Percentiles rank a stretch among this genome's conserved stretches.
Evolutionary conservation across 495 filamentous ascomycete genomes (phyloP).

Genomic region (Penicillium diatomitis): DNA sequence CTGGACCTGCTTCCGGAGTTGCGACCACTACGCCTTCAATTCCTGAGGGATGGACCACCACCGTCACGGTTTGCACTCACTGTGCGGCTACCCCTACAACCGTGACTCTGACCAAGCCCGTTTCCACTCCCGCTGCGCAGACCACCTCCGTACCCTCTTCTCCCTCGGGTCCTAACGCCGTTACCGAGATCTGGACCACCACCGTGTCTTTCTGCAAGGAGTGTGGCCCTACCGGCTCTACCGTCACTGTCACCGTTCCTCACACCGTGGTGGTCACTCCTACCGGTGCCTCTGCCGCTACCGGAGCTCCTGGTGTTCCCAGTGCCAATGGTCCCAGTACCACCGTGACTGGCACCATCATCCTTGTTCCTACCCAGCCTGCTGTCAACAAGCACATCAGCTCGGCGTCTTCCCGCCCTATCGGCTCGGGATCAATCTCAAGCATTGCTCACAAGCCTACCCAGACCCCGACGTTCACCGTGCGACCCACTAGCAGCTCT

Average conservation of each 20-base stretch:
- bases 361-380: too few species aligned
- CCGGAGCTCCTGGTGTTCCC: background rate
- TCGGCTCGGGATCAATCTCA: background rate
- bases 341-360: too few species aligned
- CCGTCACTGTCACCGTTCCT: conserved; percentile 29
- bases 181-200: conserved; percentile 31
- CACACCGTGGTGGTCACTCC: conserved; percentile 1
- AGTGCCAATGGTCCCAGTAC: too few species aligned
- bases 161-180: conserved; percentile 18
- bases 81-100: conserved; percentile 33
- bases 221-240: conserved; percentile 26
- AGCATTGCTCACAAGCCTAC: background rate
- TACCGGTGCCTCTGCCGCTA: background rate
- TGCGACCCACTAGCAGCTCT: conserved; percentile 11
- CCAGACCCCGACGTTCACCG: conserved; percentile 12
- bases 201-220: conserved; percentile 32
- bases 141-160: conserved; percentile 5
- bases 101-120: conserved; percentile 36
- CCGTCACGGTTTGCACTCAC: conserved; percentile 38
- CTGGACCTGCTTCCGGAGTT: conserved; percentile 8
- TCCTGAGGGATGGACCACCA: conserved; percentile 39
- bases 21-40: conserved; percentile 16
- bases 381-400: too few species aligned
- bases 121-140: conserved; percentile 3
- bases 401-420: too few species aligned